Evolutionary conservation across 805 yeast species (phyloP).

Genomic region (Zygoascus flipseniorum): DNA sequence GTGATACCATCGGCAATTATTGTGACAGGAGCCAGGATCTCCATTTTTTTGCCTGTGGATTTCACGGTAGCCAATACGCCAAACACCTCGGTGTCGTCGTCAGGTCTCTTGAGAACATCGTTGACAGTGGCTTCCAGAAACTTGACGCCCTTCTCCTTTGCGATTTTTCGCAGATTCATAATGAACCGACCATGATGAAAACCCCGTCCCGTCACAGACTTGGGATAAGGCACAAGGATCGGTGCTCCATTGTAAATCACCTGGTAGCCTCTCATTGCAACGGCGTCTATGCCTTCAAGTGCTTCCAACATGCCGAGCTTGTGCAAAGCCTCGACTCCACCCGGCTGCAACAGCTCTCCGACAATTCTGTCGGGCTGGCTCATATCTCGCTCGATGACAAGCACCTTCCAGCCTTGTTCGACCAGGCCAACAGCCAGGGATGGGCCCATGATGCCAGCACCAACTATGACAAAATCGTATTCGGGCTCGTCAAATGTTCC

Average conservation of each 20-base stretch:
- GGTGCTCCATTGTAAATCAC: constrained; percentile 54
- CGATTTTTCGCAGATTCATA: constrained; percentile 64
- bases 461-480: constrained; percentile 82
- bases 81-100: constrained; percentile 36
- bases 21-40: constrained; percentile 54
- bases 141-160: constrained; percentile 58
- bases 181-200: constrained; percentile 92
- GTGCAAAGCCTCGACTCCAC: constrained; percentile 78
- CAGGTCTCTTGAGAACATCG: constrained; percentile 47
- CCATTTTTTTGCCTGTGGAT: constrained; percentile 29
- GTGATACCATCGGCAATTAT: constrained; percentile 89
- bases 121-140: constrained; percentile 79
- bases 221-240: constrained; percentile 62
- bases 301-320: constrained; percentile 78
- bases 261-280: constrained; percentile 70
- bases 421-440: constrained; percentile 85
- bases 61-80: constrained; percentile 50
- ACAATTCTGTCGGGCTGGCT: constrained; percentile 90
- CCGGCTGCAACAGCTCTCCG: constrained; percentile 96
- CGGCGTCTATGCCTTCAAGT: constrained; percentile 67
- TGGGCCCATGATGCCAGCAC: constrained; percentile 99
- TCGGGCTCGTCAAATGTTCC: constrained; percentile 3
- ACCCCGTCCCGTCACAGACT: constrained; percentile 53
- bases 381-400: constrained; percentile 82
- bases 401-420: constrained; percentile 77